Evolutionary conservation across 73 alveolate genomes (phyloP).

Genomic region (Paramecium pentaurelia): DNA sequence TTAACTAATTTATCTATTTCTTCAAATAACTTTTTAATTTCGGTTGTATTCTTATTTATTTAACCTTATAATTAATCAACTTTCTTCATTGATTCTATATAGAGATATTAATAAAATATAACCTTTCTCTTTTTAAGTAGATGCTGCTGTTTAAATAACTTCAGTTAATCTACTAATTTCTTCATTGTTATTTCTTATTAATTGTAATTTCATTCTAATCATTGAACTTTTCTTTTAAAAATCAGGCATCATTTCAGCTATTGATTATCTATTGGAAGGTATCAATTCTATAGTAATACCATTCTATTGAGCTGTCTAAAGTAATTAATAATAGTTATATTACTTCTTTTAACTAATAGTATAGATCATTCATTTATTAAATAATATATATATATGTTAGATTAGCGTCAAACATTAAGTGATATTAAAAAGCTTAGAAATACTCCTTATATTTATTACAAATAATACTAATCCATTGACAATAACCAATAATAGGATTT

Average conservation of each 20-base stretch:
- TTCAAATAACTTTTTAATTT: slow-evolving; percentile 15
- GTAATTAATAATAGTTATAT: not conserved
- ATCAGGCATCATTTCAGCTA: not conserved
- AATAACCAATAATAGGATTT: not conserved
- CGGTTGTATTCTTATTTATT: not conserved
- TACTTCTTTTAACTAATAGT: not conserved
- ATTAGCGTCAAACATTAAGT: slow-evolving; percentile 23
- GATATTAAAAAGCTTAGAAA: not conserved
- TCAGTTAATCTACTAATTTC: not conserved
- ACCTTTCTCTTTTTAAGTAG: slow-evolving; percentile 11
- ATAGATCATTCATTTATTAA: slow-evolving; percentile 16
- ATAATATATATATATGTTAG: not conserved
- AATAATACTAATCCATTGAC: not conserved
- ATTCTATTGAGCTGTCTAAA: not conserved
- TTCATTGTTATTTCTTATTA: not conserved
- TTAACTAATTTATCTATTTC: not conserved
- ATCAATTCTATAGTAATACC: not conserved
- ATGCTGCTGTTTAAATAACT: not conserved
- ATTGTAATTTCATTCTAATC: not conserved
- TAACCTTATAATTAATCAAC: not conserved
- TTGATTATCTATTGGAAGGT: not conserved
- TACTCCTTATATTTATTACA: not conserved
- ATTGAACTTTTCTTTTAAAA: not conserved
- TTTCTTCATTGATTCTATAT: slow-evolving; percentile 22
- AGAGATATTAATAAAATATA: not conserved